Percentiles rank a stretch among this genome's conserved stretches.
Evolutionary conservation across 768 basidiomycete species (phyloP).

Genomic region (Termitomyces sp.): DNA sequence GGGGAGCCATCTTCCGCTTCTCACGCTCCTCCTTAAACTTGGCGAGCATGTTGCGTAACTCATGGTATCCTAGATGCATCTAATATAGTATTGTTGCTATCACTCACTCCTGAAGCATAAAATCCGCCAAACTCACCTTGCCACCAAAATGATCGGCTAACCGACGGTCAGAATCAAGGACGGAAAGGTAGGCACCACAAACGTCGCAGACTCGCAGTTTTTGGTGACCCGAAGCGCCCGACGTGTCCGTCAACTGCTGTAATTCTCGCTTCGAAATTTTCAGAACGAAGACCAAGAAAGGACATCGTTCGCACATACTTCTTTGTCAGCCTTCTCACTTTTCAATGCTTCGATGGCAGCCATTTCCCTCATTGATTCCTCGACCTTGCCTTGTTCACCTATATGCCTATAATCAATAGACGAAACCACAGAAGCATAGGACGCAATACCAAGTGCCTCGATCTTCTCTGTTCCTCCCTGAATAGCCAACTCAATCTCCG

Average conservation of each 20-base stretch:
- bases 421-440: conserved; percentile 17
- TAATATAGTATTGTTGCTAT: conserved; percentile 32
- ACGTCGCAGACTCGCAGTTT: conserved; percentile 99
- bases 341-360: conserved; percentile 97
- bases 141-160: conserved; percentile 99
- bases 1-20: conserved; percentile 62
- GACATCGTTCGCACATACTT: conserved; percentile 45
- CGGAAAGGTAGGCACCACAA: conserved; percentile 98
- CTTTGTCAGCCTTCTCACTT: conserved; percentile 92
- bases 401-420: conserved; percentile 14
- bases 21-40: conserved; percentile 91
- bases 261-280: conserved; percentile 69
- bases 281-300: conserved; percentile 5
- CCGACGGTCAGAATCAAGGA: conserved; percentile 96
- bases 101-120: conserved; percentile 16
- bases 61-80: conserved; percentile 99
- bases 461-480: conserved; percentile 99
- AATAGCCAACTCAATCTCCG: conserved; percentile 97
- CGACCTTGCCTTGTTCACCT: conserved; percentile 99
- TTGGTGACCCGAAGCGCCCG: conserved; percentile 99
- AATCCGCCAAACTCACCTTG: conserved; percentile 58
- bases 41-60: conserved; percentile 88
- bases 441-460: conserved; percentile 68
- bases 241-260: conserved; percentile 94
- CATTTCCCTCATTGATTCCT: conserved; percentile 98